Evolutionary conservation across 148 eudicot genomes (phyloP), one percentile per base, ranked within the genome.

Genomic region (Pouteria glomerata): DNA sequence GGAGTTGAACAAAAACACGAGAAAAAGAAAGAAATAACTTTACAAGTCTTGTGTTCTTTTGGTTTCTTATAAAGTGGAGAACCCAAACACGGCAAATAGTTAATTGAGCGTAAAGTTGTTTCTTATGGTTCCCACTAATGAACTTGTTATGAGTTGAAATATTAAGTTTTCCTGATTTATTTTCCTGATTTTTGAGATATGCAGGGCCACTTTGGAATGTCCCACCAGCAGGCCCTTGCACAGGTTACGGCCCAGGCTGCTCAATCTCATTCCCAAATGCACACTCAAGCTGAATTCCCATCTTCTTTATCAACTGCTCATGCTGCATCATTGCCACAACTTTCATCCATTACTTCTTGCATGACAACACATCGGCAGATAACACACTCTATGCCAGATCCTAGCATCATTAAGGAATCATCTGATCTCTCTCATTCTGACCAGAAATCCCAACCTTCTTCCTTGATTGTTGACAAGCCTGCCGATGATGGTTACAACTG

Each of bases 401-500:
- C 80, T 51, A 73, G 44, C 59, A 74, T 75, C 34, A 34, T 27
- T 23, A 84, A 80, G 45, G 90, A 89, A 50, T 68, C 71, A 15
- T 73, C 82, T 10, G 74, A 80, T 21, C 6, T 78, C 57, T 75
- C 92, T 57, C 67, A 69, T 50, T 67, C 86, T 63, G 90, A 90
- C 64, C 83, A 81, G 58, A 83, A 77, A 80, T 77, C 80, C 23
- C 85, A 83, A 57, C 69, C 74, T 62, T 63, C 86, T 73, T 79
- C 84, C 67, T 52, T 83, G 19, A 47, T 73, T 71, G 90, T 88
- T 55, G 91, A 84, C 61, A 91, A 91, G 82, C 96, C 98, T 66
- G 89, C 90, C 8, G 88, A 89, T 55, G 97, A 94, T 78, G 93
- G 97, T 16, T 93, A 67, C 77, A 91, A 90, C 63, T 93, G 98